These are phyloP conservation scores for Neurospora tetraspora DNA, from an alignment of 495 filamentous ascomycete genomes.

Conservation along the genomic window DNA sequence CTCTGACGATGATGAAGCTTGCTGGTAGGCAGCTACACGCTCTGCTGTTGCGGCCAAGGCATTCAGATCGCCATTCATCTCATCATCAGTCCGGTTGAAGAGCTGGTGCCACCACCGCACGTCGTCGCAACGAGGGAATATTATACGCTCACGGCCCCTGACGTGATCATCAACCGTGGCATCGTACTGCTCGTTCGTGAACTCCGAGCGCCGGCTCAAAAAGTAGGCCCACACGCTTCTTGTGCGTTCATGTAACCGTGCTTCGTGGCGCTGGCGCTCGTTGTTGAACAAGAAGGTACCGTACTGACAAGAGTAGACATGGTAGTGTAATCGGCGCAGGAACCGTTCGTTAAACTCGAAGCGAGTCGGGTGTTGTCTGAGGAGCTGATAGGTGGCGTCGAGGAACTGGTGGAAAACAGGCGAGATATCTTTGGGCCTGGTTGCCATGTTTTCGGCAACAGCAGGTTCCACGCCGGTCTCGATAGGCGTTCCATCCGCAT, in stretches of 20 bases:
- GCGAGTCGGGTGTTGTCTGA: conserved; percentile 75
- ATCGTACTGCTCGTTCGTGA: conserved; percentile 73
- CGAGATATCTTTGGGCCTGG: conserved; percentile 71
- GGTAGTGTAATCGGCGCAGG: conserved; percentile 80
- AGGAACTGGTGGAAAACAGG: conserved; percentile 98
- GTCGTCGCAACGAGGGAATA: conserved; percentile 60
- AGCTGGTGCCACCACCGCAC: conserved; percentile 88
- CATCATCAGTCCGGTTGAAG: conserved; percentile 73
- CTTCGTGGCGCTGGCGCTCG: conserved; percentile 80
- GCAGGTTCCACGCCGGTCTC: conserved; percentile 25
- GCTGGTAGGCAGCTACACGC: conserved; percentile 18
- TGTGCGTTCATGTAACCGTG: conserved; percentile 59
- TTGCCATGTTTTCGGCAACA: conserved; percentile 32
- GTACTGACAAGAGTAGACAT: conserved; percentile 93
- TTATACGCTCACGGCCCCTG: conserved; percentile 67
- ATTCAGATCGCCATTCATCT: conserved; percentile 75
- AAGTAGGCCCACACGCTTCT: conserved; percentile 95
- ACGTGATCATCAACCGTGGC: conserved; percentile 63
- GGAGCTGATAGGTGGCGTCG: conserved; percentile 85
- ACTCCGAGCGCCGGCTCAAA: conserved; percentile 64
- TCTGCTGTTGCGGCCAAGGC: conserved; percentile 27
- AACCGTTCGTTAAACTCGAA: conserved; percentile 99
- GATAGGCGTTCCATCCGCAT: conserved; percentile 37
- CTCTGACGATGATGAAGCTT: conserved; percentile 7
- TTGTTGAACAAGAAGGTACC: conserved; percentile 94